These are phyloP conservation scores for Cystobasidiaceae sp. DNA, from an alignment of 1,284 basidiomycete genomes.

Conservation along the genomic window DNA sequence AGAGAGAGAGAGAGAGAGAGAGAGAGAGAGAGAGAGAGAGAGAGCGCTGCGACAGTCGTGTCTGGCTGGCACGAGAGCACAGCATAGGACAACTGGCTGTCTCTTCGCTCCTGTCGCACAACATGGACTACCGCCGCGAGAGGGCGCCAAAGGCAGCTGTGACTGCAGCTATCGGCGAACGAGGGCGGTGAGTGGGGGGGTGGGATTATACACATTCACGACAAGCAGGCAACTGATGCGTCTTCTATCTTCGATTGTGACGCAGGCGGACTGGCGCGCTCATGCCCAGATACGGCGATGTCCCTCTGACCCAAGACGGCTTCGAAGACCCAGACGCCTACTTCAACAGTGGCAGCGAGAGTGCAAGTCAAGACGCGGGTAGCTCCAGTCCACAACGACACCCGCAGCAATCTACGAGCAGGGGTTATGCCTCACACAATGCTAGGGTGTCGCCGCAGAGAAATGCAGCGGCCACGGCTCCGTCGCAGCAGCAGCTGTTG, in stretches of 20 bases:
- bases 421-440: too few species aligned
- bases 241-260: not conserved
- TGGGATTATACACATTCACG: not conserved
- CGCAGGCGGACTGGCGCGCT: constrained; percentile 23
- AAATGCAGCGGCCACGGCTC: too few species aligned
- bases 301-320: constrained; percentile 28
- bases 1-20: too few species aligned
- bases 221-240: not conserved
- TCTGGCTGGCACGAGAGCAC: too few species aligned
- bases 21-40: too few species aligned
- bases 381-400: too few species aligned
- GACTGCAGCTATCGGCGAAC: constrained; percentile 10
- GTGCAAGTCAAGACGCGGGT: too few species aligned
- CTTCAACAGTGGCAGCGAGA: constrained; percentile 31
- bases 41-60: too few species aligned
- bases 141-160: too few species aligned
- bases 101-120: too few species aligned
- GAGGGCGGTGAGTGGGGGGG: not conserved
- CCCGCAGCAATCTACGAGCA: constrained; percentile 12
- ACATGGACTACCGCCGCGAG: too few species aligned
- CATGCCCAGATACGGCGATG: constrained; percentile 24
- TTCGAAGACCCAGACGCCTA: constrained; percentile 29
- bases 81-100: too few species aligned
- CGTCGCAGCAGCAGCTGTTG: not conserved
- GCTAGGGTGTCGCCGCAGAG: not conserved